Conservation (phyloP, 192 early-diverging fungal species). For the Neocallimastix lanati region DNA sequence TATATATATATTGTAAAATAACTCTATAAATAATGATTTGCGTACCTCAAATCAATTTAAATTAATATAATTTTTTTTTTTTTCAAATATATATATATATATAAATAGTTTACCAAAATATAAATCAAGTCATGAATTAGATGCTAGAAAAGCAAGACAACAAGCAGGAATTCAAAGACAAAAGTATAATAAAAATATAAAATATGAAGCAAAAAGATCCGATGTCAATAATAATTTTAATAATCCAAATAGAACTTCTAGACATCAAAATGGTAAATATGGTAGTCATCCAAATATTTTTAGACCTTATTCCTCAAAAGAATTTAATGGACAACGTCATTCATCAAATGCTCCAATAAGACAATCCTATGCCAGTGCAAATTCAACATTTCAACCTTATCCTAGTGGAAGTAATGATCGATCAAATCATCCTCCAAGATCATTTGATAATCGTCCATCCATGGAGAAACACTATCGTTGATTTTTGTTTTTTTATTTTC, state of each 20-base stretch:
- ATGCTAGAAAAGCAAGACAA: constrained; percentile 27
- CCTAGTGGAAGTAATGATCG: background rate
- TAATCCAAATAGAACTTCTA: background rate
- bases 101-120: constrained; percentile 46
- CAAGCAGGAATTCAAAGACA: constrained; percentile 2
- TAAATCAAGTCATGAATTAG: constrained; percentile 62
- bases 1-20: no score
- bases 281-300: background rate
- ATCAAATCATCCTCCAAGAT: background rate
- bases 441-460: background rate
- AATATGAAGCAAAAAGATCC: background rate
- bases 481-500: no score
- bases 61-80: no score
- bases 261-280: background rate
- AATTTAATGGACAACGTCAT: background rate
- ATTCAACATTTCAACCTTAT: background rate
- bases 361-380: background rate
- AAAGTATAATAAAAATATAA: background rate
- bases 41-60: no score
- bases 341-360: background rate
- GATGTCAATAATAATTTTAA: background rate
- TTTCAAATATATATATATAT: no score
- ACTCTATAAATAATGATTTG: no score
- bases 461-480: background rate
- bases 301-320: background rate